Evolutionary conservation across 2,329 filamentous ascomycete genomes (phyloP), one percentile per base, ranked within the genome.

Genomic region (Hyphodiscus sp.): DNA sequence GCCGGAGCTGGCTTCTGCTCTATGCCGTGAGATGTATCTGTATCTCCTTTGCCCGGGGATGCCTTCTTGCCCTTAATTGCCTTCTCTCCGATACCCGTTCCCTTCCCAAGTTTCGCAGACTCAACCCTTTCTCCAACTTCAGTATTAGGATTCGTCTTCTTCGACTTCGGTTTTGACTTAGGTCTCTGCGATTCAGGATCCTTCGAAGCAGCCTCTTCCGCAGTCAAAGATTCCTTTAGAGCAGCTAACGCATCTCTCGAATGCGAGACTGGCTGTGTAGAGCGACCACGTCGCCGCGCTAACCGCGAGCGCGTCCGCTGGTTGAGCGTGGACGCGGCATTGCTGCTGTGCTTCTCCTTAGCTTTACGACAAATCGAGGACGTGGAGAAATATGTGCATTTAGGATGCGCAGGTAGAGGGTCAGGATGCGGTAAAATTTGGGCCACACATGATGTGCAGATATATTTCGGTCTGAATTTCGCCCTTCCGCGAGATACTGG

Each of bases 401-500:
- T 33, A 7, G 42, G 45, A 15, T 23, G 51, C 42, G 19, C 26
- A 30, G 11, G n/a, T 45, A 29, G 49, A 51, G 33, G 48, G 53
- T 30, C 45, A 44, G 20, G 50, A 45, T 41, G 29, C 26, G n/a
- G 48, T n/a, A 26, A 19, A 23, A 20, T 44, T 43, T 55, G 38
- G 53, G 45, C 47, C 52, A 20, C 16, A 45, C 16, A 53, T 50
- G 29, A 57, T 50, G 61, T 59, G 41, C 62, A 64, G 23, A 61
- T 56, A 43, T 65, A 59, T 45, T 55, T 42, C 15, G 58, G 55
- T 46, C 47, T 57, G 16, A 52, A 45, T 45, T 51, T 61, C 46
- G 55, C 54, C 20, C 54, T 55, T 38, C 58, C 53, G 41, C 62
- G 62, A 38, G 61, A 57, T 20, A 64, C 19, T 57, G 58, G 58